Evolutionary conservation across 2,329 filamentous ascomycete genomes (phyloP), one percentile per base, ranked within the genome.

Genomic region (Aspergillus costaricaensis): DNA sequence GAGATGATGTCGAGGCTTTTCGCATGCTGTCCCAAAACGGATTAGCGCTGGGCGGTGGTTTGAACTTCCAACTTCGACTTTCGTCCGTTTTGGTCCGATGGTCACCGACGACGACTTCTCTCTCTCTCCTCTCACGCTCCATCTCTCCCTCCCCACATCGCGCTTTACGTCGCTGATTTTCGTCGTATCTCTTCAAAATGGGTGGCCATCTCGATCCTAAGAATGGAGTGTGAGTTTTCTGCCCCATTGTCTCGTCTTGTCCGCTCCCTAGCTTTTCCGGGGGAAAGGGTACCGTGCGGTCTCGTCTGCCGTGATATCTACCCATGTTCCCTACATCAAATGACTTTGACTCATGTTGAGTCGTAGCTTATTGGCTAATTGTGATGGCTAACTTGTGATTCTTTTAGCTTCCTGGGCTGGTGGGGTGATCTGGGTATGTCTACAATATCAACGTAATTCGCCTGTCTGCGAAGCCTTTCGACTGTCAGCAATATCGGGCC

Each of bases 371-470:
- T 15, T 12, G 17, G 25, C 7, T 49, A 21, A 21, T 36, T 25
- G 19, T 39, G 58, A 51, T 55, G 50, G 61, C 72, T 77, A 62
- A 79, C 66, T 27, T 55, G 41, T 55, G 25, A 57, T 62, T 62
- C 39, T 19, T 65, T 67, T 70, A 93, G 91, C 76, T 92, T 82
- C 78, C 80, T 93, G 61, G 91, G 91, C 69, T 79, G 80, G 77
- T 94, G 90, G 89, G 91, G 91, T 72, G 80, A 82, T 72, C 80
- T 93, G 67, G 90, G 90, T 92, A 86, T 82, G 87, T 86, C 68
- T 67, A 43, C 27, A 61, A 32, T 52, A 62, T 68, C 58, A 43
- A 60, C 50, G 17, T 48, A 41, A 23, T 38, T 41, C n/a, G 10
- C 23, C 44, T 47, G 36, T 15, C 41, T 55, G 59, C 56, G 48